Evolutionary conservation across 805 yeast species (phyloP), one percentile per base, ranked within the genome.

Genomic region (Yarrowia keelungensis): DNA sequence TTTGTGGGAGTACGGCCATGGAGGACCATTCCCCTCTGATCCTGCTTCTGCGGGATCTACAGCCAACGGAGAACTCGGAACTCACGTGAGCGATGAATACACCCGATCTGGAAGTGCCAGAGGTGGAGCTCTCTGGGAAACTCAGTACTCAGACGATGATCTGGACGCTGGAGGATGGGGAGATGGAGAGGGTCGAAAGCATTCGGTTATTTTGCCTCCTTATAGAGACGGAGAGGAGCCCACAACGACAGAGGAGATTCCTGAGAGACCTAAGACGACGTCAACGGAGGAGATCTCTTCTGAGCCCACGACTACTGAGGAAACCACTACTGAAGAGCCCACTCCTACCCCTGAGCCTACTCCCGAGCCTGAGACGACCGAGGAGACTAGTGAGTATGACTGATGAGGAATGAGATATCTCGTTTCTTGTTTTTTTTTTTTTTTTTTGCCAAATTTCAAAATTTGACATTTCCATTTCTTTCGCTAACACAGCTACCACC

Each of bases 191-290:
- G 53, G 53, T 12, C 16, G 53, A 47, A 22, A 19, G 32, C 10
- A 9, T 5, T 45, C 53, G 3, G n/a, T 22, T 16, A 11, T 26
- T 19, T 5, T 26, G 10, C 53, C 38, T 12, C 53, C 53, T 14
- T 47, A 47, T 10, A 5, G 53, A 47, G 11, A 12, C 5, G 53
- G 53, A 7, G 53, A 47, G 53, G 53, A 26, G 53, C 53, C 53
- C 1, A 47, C 53, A 1, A n/a, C 53, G 14, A 47, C 38, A 26
- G 32, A 26, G 32, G 19, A 19, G 19, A 19, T 19, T 19, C 19
- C 19, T 19, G 19, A 19, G 19, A 19, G 19, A n/a, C n/a, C n/a
- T n/a, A n/a, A n/a, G n/a, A n/a, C n/a, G n/a, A n/a, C n/a, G n/a
- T n/a, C n/a, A n/a, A n/a, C n/a, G n/a, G n/a, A n/a, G n/a, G n/a